Conservation (phyloP, 2,329 filamentous ascomycete species). For the Westerdykella sp. region DNA sequence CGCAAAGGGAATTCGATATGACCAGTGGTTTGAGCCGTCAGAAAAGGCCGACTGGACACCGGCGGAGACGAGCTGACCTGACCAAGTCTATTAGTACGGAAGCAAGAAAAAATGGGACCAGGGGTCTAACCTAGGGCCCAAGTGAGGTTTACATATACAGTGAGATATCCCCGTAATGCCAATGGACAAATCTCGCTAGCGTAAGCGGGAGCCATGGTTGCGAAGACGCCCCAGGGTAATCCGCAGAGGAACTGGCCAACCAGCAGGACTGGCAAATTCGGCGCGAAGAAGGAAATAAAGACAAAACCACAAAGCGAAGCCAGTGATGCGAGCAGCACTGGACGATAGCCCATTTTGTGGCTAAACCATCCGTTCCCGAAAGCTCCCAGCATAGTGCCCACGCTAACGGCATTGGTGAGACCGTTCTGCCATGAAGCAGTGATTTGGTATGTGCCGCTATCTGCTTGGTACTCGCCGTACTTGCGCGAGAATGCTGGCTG, state of each 20-base stretch:
- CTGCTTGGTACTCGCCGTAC: slow-evolving; percentile 30
- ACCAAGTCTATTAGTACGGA: slow-evolving; percentile 48
- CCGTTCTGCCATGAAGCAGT: slow-evolving; percentile 40
- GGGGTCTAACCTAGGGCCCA: not conserved
- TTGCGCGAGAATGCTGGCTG: slow-evolving; percentile 36
- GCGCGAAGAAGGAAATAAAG: slow-evolving; percentile 19
- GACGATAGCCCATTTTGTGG: slow-evolving; percentile 32
- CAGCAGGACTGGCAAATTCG: slow-evolving; percentile 11
- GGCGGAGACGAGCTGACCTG: slow-evolving; percentile 61
- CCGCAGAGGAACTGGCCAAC: slow-evolving; percentile 17
- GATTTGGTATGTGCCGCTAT: slow-evolving; percentile 31
- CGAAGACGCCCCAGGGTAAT: slow-evolving; percentile 40
- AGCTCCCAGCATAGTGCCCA: slow-evolving; percentile 38
- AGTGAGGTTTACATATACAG: slow-evolving; percentile 46
- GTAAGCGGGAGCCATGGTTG: slow-evolving; percentile 37
- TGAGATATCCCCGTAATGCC: slow-evolving; percentile 50
- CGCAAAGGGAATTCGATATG: slow-evolving; percentile 58
- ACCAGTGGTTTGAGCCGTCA: slow-evolving; percentile 53
- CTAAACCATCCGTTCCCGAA: slow-evolving; percentile 36
- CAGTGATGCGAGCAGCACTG: slow-evolving; percentile 12
- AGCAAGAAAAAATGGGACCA: slow-evolving; percentile 53
- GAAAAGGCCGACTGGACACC: slow-evolving; percentile 62
- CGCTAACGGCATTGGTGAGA: slow-evolving; percentile 36
- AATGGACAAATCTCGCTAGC: slow-evolving; percentile 59
- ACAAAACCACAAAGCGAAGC: slow-evolving; percentile 12